Base-by-base conservation (phyloP, 1,139 yeast species). In the Taphrina flavorubra region DNA sequence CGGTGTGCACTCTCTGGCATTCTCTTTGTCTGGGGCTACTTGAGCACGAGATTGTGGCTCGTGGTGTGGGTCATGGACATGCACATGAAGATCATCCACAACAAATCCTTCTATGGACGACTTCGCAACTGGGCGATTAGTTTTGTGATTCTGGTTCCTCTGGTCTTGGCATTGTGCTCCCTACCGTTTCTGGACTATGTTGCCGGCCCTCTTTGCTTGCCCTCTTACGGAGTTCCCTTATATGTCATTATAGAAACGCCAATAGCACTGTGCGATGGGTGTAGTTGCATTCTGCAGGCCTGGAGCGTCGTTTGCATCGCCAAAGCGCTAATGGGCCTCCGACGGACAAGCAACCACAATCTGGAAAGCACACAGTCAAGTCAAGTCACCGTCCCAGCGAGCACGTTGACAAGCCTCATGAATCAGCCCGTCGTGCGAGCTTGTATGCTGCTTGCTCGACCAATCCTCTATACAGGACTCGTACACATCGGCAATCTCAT, bases 1-100 rank as follows among this genome's bases (percentile, higher is more conserved):
- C 67, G 67, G 10, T 63, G 67, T 18, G 55, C 59, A 10, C 36
- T 63, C 7, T 55, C 61, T 6, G 67, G 67, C 46, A 10, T 63
- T 13, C 31, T 63, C n/a, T 18, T 63, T 25, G 56, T 55, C 16
- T 56, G 18, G 14, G 67, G 67, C 36, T 46, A 34, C 61, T 7
- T 63, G 34, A 37, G 53, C 31, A 39, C 16, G 4, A 42, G 67
- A 10, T 14, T 55, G 10, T 63, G 67, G 67, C 55, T 46, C 10
- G 37, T 53, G n/a, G 14, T 63, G 10, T 63, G 67, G 67, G 59
- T 57, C 13, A 31, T 46, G 46, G 42, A 63, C 16, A 55, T 55
- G 47, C 36, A 53, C 36, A 14, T 18, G 13, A 34, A 16, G 31
- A 31, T 63, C n/a, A 51, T 55, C 47, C 16, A 36, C 34, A 37